Conservation (phyloP, 1,284 basidiomycete genomes). For the Ganoderma lucidum region DNA sequence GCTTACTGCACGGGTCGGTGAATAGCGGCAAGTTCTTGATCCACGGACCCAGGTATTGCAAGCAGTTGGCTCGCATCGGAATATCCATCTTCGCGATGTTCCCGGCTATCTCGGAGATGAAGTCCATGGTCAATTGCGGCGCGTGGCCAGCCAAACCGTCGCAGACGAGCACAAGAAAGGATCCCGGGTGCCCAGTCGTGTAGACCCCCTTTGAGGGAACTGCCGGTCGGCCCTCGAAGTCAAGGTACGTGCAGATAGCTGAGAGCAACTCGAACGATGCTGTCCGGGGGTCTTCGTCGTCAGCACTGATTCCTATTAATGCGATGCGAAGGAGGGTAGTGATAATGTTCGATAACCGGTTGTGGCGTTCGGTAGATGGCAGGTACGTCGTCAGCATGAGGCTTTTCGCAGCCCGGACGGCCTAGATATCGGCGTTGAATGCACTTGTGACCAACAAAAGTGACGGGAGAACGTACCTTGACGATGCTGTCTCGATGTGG, state of each 20-base stretch:
- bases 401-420: conserved; percentile 75
- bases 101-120: conserved; percentile 82
- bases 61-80: conserved; percentile 70
- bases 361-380: conserved; percentile 70
- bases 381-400: conserved; percentile 65
- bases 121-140: conserved; percentile 86
- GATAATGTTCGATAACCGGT: conserved; percentile 83
- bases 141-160: conserved; percentile 75
- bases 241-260: conserved; percentile 80
- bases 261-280: conserved; percentile 83
- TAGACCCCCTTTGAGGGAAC: conserved; percentile 75
- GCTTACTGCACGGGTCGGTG: conserved; percentile 68
- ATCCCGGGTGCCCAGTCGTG: conserved; percentile 74
- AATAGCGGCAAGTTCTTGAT: conserved; percentile 81
- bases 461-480: conserved; percentile 56
- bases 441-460: not conserved
- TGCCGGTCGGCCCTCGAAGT: conserved; percentile 75
- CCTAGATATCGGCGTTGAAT: conserved; percentile 44
- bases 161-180: conserved; percentile 74
- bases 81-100: conserved; percentile 63
- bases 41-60: conserved; percentile 89
- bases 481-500: conserved; percentile 76
- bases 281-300: conserved; percentile 77
- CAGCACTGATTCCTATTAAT: conserved; percentile 76
- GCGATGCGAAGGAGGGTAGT: conserved; percentile 86